Base-by-base conservation (phyloP, 2,329 filamentous ascomycete species). In the Nigrospora oryzae region DNA sequence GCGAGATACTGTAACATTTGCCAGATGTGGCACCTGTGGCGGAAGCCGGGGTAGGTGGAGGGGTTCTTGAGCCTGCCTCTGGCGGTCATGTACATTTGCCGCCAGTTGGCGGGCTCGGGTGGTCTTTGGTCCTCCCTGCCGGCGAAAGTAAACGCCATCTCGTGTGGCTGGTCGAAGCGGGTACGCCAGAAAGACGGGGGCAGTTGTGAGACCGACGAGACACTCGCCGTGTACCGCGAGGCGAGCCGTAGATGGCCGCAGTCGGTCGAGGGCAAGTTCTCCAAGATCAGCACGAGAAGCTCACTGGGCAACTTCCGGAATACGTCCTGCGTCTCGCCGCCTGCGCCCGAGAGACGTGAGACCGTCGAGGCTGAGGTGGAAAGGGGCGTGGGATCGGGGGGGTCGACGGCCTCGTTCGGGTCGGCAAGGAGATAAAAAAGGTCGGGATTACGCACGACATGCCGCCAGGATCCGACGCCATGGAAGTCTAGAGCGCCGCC, bases 101-200 rank as follows among this genome's bases (percentile, higher is more conserved):
- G 51, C 54, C 53, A 56, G 19, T 54, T 42, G 19, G 38, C 39
- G 11, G 47, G 49, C 15, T 44, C 44, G 23, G 42, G 14, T 15
- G 53, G 50, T 4, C 44, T 37, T 16, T 36, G 43, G 33, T 40
- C 38, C 6, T 38, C 46, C 16, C 47, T 33, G 6, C 45, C 46
- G 32, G 51, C 51, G 36, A 55, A 56, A 11, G 49, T 51, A 28
- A 55, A 56, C 1, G 40, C 51, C 48, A 55, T 52, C 42, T 55
- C 53, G 32, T 40, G 42, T 11, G 49, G 46, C 2, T 23, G 15
- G 5, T 37, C 37, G 38, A 55, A 56, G n/a, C 54, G 50, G 28
- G 49, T 54, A 4, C 47, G 42, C 53, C 54, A 55, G 43, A 56
- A 55, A 2, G 38, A 32, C 38, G 52, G 54, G 13, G 48, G 39